These are phyloP conservation scores for Orbilia quercus DNA, from an alignment of 2,329 filamentous ascomycete species.

Conservation along the genomic window DNA sequence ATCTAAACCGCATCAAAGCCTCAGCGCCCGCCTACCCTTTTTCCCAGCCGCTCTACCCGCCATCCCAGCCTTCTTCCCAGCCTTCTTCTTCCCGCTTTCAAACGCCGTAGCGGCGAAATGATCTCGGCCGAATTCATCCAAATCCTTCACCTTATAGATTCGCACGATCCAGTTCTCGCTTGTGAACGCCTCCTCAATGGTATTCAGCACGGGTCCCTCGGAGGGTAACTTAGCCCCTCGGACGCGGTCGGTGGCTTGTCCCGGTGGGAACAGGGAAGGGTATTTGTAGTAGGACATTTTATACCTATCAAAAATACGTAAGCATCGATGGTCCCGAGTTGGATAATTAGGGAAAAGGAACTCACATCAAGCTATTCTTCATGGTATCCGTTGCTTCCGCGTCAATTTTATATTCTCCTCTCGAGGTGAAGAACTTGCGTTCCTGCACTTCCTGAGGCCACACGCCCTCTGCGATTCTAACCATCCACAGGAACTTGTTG, in stretches of 20 bases:
- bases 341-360: neutral
- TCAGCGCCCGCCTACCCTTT: constrained; percentile 29
- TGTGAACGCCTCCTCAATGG: constrained; percentile 95
- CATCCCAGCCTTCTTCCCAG: constrained; percentile 63
- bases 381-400: constrained; percentile 93
- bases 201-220: constrained; percentile 84
- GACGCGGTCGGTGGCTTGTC: constrained; percentile 90
- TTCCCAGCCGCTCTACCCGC: constrained; percentile 57
- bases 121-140: constrained; percentile 94
- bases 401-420: constrained; percentile 95
- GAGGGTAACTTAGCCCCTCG: constrained; percentile 83
- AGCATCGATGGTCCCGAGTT: neutral
- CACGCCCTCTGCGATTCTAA: constrained; percentile 97
- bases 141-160: constrained; percentile 99
- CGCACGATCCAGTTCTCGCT: constrained; percentile 99
- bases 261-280: constrained; percentile 86
- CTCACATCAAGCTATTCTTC: constrained; percentile 84
- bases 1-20: constrained; percentile 3
- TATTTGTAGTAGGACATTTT: constrained; percentile 99
- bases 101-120: constrained; percentile 73
- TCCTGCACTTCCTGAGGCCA: constrained; percentile 99
- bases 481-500: constrained; percentile 99
- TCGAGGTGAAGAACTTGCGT: constrained; percentile 90
- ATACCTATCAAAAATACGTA: constrained; percentile 74
- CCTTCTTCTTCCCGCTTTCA: constrained; percentile 68